Percentiles rank a stretch among this genome's conserved stretches.
Evolutionary conservation across 1,284 basidiomycete genomes (phyloP).

Genomic region (Sanghuangporus sanghuang): DNA sequence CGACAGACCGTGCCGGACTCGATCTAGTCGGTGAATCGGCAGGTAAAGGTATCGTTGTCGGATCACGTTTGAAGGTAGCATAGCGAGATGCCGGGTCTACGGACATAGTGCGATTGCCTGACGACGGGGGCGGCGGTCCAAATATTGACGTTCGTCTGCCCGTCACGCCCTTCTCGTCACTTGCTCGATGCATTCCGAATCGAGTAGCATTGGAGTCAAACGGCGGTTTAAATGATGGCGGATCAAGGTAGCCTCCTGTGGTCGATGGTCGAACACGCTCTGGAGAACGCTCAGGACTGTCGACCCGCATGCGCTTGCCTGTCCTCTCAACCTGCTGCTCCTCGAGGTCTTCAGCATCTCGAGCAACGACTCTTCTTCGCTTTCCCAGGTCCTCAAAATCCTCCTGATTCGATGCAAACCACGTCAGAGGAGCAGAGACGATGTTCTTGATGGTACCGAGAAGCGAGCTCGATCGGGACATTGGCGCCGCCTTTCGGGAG

Average conservation of each 20-base stretch:
- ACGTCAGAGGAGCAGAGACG: constrained; percentile 57
- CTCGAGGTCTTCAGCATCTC: constrained; percentile 25
- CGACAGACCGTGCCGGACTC: constrained; percentile 28
- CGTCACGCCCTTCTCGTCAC: neutral
- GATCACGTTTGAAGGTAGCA: constrained; percentile 36
- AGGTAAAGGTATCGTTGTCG: constrained; percentile 25
- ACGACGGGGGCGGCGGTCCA: constrained; percentile 22
- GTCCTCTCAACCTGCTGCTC: constrained; percentile 24
- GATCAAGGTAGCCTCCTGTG: constrained; percentile 51
- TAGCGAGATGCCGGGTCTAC: constrained; percentile 46
- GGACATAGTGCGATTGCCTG: constrained; percentile 52
- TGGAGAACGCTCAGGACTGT: constrained; percentile 35
- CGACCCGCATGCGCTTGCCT: constrained; percentile 50
- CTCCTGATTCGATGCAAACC: constrained; percentile 46
- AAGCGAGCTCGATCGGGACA: constrained; percentile 18
- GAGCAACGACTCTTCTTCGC: constrained; percentile 48
- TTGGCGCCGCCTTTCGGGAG: neutral
- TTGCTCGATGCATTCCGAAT: constrained; percentile 11
- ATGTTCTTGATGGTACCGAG: constrained; percentile 45
- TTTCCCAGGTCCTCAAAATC: constrained; percentile 34
- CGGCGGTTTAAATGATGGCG: constrained; percentile 30
- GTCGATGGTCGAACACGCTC: constrained; percentile 20
- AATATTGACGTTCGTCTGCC: neutral
- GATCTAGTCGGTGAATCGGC: constrained; percentile 29
- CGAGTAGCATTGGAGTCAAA: constrained; percentile 35